Percentiles rank a stretch among this genome's conserved stretches.
These are phyloP conservation scores for Penicillium samsonianum DNA, from an alignment of 495 filamentous ascomycete genomes.

Conservation along the genomic window DNA sequence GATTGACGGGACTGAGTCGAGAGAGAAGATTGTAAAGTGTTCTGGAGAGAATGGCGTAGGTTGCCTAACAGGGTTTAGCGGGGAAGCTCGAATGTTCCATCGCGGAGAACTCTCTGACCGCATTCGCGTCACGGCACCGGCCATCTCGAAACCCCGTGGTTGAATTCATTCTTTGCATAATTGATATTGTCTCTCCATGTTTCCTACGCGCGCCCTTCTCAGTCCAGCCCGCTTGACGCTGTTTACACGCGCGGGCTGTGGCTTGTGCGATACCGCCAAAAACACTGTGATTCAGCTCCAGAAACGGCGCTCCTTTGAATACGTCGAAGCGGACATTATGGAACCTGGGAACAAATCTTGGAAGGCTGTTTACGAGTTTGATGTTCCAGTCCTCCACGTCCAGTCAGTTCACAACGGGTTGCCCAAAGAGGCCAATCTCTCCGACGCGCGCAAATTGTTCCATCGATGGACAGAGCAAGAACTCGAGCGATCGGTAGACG, in stretches of 20 bases:
- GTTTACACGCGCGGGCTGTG: slow-evolving; percentile 79
- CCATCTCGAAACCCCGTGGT: background rate
- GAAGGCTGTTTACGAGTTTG: slow-evolving; percentile 85
- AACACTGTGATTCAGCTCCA: slow-evolving; percentile 67
- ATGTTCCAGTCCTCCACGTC: slow-evolving; percentile 83
- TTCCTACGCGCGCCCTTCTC: slow-evolving; percentile 43
- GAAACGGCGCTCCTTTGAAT: slow-evolving; percentile 69
- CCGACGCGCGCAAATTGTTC: slow-evolving; percentile 75
- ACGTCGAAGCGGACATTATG: slow-evolving; percentile 80
- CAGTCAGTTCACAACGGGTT: slow-evolving; percentile 43
- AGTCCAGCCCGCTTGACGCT: slow-evolving; percentile 71
- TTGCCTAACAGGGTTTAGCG: slow-evolving; percentile 40
- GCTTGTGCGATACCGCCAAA: slow-evolving; percentile 76
- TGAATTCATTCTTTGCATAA: background rate
- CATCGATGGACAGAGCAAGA: slow-evolving; percentile 75
- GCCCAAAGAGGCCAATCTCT: slow-evolving; percentile 31
- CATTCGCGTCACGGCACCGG: slow-evolving; percentile 9
- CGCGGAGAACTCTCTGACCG: slow-evolving; percentile 22
- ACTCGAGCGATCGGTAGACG: slow-evolving; percentile 69
- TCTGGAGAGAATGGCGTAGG: slow-evolving; percentile 15
- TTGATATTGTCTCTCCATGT: slow-evolving; percentile 30
- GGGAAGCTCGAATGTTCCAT: slow-evolving; percentile 54
- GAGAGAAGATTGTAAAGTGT: slow-evolving; percentile 6
- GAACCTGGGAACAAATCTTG: slow-evolving; percentile 61
- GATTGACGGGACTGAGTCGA: background rate